A percentile compares a stretch with the other conserved stretches of the same genome.
These are phyloP conservation scores for Microbotryum silenes-acaulis DNA, from an alignment of 1,284 basidiomycete species.

Conservation along the genomic window DNA sequence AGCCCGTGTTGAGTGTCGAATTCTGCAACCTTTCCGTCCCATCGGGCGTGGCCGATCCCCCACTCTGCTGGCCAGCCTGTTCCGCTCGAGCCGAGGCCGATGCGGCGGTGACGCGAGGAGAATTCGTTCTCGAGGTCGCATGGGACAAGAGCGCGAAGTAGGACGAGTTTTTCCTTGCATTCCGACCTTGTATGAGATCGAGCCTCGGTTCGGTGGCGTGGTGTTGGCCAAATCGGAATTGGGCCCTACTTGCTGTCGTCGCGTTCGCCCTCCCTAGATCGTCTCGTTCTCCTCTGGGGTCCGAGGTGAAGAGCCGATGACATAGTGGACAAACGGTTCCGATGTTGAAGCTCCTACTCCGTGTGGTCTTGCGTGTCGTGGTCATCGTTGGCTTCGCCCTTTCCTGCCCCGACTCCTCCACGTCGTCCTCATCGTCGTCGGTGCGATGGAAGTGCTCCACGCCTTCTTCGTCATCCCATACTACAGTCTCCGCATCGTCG, in stretches of 20 bases:
- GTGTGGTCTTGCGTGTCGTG: neutral
- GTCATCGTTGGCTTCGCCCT: neutral
- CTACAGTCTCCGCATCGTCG: neutral
- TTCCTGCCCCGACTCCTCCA: neutral
- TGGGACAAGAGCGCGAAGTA: conserved; percentile 25
- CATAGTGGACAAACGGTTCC: conserved; percentile 18
- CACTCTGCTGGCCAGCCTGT: no score
- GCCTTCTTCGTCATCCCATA: neutral
- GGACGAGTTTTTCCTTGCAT: neutral
- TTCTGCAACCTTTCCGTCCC: conserved; percentile 1
- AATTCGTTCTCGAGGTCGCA: conserved; percentile 14
- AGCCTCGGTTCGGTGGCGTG: neutral
- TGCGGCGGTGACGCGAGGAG: conserved; percentile 11
- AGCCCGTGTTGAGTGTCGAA: conserved; percentile 30
- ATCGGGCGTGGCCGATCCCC: neutral
- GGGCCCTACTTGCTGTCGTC: neutral
- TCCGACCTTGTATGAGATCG: neutral
- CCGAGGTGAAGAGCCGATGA: conserved; percentile 1
- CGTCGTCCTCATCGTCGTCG: neutral
- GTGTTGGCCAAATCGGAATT: neutral
- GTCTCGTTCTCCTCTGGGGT: no score
- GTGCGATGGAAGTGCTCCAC: neutral
- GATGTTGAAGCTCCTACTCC: neutral
- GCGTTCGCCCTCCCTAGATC: no score
- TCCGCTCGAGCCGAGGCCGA: no score